Evolutionary conservation across 768 basidiomycete species (phyloP), one percentile per base, ranked within the genome.

Genomic region (Mrakia hoshinonis): DNA sequence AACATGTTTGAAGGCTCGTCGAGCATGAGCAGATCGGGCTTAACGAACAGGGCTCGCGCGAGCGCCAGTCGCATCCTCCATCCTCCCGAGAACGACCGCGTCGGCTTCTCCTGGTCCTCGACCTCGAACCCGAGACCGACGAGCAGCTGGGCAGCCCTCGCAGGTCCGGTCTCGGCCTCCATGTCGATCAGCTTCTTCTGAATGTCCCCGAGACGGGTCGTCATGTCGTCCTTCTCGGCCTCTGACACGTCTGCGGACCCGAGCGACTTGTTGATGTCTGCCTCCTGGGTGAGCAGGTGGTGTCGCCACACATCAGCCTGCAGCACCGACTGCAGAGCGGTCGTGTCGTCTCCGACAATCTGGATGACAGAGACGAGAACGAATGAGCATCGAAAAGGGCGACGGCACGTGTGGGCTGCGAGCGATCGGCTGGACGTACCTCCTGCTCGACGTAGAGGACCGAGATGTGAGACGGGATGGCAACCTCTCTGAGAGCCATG

Each of bases 301-400:
- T 95, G 93, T 78, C 95, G 85, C 92, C 96, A 98, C 39, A 99
- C 96, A 78, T 99, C 96, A n/a, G 96, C 96, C 79, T 94, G 92
- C n/a, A 99, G 84, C 26, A 99, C 96, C 1, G 94, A 93, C 26
- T 93, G 90, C 52, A 99, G 83, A 3, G 96, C 96, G 1, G 83
- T 82, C 0, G 93, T 98, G 74, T 94, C 93, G 79, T 98, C 95
- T 39, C 95, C 96, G 68, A 92, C 78, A 75, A 97, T 89, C 90
- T 93, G 68, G 29, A 26, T 22, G 26, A 4, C 10, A 2, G 12
- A 31, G 26, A 39, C 34, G 67, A 39, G 22, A 22, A 12, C 10
- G 54, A 55, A 18, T 26, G 34, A 26, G 54, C 26, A 26, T 4
- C 15, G 51, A n/a, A 54, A 2, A 24, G 24, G 1, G 4, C 7